Evolutionary conservation across 106 monocot species (phyloP).

Genomic region (Narthecium ossifragum): DNA sequence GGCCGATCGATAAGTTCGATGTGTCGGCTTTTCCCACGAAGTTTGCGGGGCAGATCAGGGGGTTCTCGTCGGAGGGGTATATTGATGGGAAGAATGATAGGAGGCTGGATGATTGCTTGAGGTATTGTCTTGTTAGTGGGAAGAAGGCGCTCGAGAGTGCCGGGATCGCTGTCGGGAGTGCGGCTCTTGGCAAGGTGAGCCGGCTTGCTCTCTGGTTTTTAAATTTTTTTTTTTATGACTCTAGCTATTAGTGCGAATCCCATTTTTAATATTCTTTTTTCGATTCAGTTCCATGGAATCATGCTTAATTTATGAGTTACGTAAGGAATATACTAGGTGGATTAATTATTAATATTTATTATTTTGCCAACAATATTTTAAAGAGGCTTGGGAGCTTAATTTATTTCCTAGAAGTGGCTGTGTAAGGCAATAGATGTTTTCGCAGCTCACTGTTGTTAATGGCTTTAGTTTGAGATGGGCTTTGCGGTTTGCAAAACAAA

Average conservation of each 20-base stretch:
- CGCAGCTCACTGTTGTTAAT: no score
- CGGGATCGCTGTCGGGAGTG: conserved; percentile 37
- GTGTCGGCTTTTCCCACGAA: conserved; percentile 83
- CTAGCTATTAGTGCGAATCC: background rate
- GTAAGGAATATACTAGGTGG: no score
- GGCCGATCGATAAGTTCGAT: conserved; percentile 80
- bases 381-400: no score
- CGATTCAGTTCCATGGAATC: background rate
- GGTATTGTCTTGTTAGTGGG: conserved; percentile 81
- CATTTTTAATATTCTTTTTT: background rate
- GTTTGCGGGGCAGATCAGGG: conserved; percentile 86
- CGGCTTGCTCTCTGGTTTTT: background rate
- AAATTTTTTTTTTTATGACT: background rate
- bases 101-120: conserved; percentile 69
- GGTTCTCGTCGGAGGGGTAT: conserved; percentile 79
- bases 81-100: conserved; percentile 88
- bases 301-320: no score
- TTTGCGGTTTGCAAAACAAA: no score
- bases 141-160: conserved; percentile 86
- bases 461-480: no score
- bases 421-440: no score
- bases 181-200: conserved; percentile 35
- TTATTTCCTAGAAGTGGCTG: no score
- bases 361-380: no score
- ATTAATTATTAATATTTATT: no score